Base-by-base conservation (phyloP, 257 asterid species). In the Solanum pinnatisectum region DNA sequence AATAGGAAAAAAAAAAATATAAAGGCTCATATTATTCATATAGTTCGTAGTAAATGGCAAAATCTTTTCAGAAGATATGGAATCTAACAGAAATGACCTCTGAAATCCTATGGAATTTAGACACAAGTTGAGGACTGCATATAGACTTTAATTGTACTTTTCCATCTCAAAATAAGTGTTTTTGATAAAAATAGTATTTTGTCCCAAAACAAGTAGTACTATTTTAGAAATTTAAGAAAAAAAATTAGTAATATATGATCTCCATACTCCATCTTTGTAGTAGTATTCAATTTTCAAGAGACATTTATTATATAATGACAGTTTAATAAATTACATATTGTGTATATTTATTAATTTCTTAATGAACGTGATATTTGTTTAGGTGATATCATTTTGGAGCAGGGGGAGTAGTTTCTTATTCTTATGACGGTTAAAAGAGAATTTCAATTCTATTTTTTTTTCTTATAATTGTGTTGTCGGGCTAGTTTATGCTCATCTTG, bases 381-480 rank as follows among this genome's bases (percentile, higher is more conserved):
- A 18, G 23, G 1, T 6, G 23, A 52, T 6, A 52, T 18, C 8
- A 18, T 52, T 52, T 16, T 18, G 9, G 10, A 6, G 8, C 3
- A 4, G n/a, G 10, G 0, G 23, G 8, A 5, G 8, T 52, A 52
- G 22, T 52, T 52, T 52, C 22, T 63, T 63, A 63, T 23, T 68
- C 37, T 27, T 68, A 27, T 6, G 74, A 68, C 3, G 22, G 5
- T 27, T 68, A 68, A 68, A 68, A 27, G 5, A 68, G 22, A 68
- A 13, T 27, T 27, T 68, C 22, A 2, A 6, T 49, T 12, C 3
- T 14, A 8, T 68, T 14, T 5, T 27, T 67, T 67, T 3, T 23
- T 27, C 16, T 2, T 15, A 52, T 18, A 52, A 52, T 52, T 0
- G 9, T 0, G 8, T 6, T 52, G 3, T 52, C 10, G 10, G 0